Evolutionary conservation across 2,329 filamentous ascomycete genomes (phyloP), one percentile per base, ranked within the genome.

Genomic region (Plectosphaerella plurivora): DNA sequence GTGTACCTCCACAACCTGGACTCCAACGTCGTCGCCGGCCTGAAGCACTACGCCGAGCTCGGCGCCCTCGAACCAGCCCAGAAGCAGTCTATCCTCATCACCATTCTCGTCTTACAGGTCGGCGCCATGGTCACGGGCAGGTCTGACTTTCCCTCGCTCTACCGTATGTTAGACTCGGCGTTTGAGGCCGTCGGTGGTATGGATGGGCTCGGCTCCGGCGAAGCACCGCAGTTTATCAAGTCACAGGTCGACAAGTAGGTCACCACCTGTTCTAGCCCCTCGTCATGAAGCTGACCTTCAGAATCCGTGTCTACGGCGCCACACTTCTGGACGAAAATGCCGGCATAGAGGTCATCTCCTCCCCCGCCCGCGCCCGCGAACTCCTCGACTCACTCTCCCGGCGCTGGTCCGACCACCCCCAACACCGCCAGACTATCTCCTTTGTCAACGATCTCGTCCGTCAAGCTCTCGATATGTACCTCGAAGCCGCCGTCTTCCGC

Each of bases 211-310:
- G 60, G 63, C 0, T 48, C 57, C 0, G 62, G 59, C 0, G 61
- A 59, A 0, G 4, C 62, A 20, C 53, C 57, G 0, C 55, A 53
- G 0, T 65, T 65, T 1, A 59, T 63, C 0, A 57, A 62, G 49
- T 51, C 60, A 0, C 61, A 65, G n/a, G 51, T 64, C 10, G 53
- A 60, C 48, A 65, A 65, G 63, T 65, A 41, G 52, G 62, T 54
- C 10, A 11, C 20, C 11, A 18, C 14, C 37, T 3, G 2, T 41
- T n/a, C 22, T 22, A 22, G 22, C 3, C 22, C 22, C 3, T 22
- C 22, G 5, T 22, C 22, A 22, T 22, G 22, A 3, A 22, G 22
- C 37, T 41, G 37, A 41, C 37, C 15, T 16, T 36, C 15, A 53
- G 51, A 42, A 41, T 53, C 41, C 48, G 51, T 2, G 36, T 53